Evolutionary conservation across 2,329 filamentous ascomycete species (phyloP).

Genomic region (Calcarisporium arbuscula): DNA sequence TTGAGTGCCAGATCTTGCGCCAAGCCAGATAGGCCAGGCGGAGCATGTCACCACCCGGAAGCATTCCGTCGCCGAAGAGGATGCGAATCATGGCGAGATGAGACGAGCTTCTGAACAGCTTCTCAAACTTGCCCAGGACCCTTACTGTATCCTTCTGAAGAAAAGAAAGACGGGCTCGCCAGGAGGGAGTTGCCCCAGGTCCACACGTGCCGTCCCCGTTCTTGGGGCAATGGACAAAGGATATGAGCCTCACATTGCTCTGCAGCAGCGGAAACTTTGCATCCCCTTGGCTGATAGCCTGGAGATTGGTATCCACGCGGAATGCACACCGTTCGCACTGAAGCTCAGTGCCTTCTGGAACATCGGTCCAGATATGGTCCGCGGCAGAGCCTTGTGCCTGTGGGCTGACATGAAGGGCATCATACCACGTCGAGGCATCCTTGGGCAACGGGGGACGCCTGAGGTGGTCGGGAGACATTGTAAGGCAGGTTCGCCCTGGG

Average conservation of each 20-base stretch:
- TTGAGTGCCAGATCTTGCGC: conserved; percentile 12
- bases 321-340: background rate
- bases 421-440: too few species aligned
- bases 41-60: conserved; percentile 8
- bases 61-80: conserved; percentile 1
- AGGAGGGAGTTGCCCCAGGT: background rate
- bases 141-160: background rate
- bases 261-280: too few species aligned
- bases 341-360: too few species aligned
- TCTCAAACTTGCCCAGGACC: background rate
- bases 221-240: background rate
- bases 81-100: background rate
- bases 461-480: too few species aligned
- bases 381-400: too few species aligned
- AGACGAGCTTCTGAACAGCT: background rate
- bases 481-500: too few species aligned
- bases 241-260: too few species aligned
- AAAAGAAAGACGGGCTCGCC: background rate
- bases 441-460: too few species aligned
- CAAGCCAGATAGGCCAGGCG: conserved; percentile 11
- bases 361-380: too few species aligned
- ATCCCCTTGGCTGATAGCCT: too few species aligned
- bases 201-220: background rate
- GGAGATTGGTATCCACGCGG: too few species aligned
- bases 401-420: too few species aligned